Base-by-base conservation (phyloP, 1,139 yeast genomes). In the Pneumocystis oryctolagi region DNA sequence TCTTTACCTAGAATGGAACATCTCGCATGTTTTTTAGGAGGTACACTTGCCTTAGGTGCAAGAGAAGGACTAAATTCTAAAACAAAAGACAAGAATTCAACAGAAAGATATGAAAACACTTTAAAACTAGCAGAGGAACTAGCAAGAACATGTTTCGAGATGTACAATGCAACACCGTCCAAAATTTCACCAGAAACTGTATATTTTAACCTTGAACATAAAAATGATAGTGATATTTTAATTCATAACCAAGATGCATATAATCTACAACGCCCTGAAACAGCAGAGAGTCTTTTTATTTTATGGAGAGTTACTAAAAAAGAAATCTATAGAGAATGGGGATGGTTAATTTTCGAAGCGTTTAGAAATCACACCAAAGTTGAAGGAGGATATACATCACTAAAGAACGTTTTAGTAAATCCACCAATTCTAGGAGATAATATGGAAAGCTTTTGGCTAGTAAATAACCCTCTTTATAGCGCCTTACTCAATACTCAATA, bases 121-220 rank as follows among this genome's bases (percentile, higher is more conserved):
- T 79, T 89, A 74, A 72, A 77, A 60, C 74, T 89, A 60, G 97
- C 87, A 12, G 82, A 83, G 73, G 92, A 87, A 61, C 75, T 90
- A 63, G 86, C 95, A 0, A 76, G 84, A 66, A 81, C 96, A 2
- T 90, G 97, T 74, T 88, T 85, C 74, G 84, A 81, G 71, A 87
- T 87, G 89, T 89, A 89, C 73, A 84, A 83, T 65, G 82, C 81
- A 60, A 79, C 83, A 16, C 80, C 77, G 1, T 84, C 95, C 0
- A 96, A 96, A 0, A 77, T 90, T 64, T 78, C 95, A 0, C 96
- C 97, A 0, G 97, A 89, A 72, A 89, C 87, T 72, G 97, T 82
- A 20, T 86, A 85, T 2, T 90, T 90, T 77, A 85, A 85, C 73
- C 76, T 74, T 2, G 73, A 74, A 69, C 74, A 73, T 3, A 62